These are phyloP conservation scores for Coemansia sp. DNA, from an alignment of 192 early-diverging fungal genomes.

Conservation along the genomic window DNA sequence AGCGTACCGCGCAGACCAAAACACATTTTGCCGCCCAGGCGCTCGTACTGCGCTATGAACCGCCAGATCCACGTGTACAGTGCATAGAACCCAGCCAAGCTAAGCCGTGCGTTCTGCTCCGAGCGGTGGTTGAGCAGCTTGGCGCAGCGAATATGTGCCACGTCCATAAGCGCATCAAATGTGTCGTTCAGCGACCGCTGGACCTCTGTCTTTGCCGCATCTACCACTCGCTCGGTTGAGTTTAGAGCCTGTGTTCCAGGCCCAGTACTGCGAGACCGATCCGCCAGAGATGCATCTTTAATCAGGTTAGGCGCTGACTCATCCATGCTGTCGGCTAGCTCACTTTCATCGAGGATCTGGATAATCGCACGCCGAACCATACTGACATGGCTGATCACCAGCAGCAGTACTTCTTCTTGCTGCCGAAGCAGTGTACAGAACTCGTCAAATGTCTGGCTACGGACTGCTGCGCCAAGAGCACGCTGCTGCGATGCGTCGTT, in stretches of 20 bases:
- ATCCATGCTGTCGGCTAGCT: constrained; percentile 20
- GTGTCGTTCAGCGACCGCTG: constrained; percentile 71
- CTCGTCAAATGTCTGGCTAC: constrained; percentile 81
- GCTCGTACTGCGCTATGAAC: constrained; percentile 80
- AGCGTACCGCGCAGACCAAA: constrained; percentile 88
- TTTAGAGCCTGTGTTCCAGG: neutral
- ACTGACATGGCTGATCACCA: constrained; percentile 68
- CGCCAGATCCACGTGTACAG: constrained; percentile 79
- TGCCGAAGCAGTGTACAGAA: constrained; percentile 77
- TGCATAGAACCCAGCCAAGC: constrained; percentile 83
- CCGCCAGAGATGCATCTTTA: neutral
- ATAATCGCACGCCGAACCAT: constrained; percentile 72
- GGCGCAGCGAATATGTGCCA: constrained; percentile 82
- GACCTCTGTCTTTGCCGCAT: constrained; percentile 41
- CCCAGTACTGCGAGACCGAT: neutral
- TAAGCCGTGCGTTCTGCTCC: constrained; percentile 87
- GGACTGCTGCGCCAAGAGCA: constrained; percentile 59
- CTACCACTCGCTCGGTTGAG: neutral
- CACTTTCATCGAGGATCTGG: constrained; percentile 62
- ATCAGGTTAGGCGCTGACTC: constrained; percentile 12
- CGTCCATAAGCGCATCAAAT: constrained; percentile 77
- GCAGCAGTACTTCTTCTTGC: constrained; percentile 74
- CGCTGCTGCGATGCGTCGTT: constrained; percentile 44
- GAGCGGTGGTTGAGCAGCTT: constrained; percentile 83
- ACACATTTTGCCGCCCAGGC: constrained; percentile 79